Conservation (phyloP, 2,329 filamentous ascomycete genomes). For the Hymenotorrendiella dingleyae region DNA sequence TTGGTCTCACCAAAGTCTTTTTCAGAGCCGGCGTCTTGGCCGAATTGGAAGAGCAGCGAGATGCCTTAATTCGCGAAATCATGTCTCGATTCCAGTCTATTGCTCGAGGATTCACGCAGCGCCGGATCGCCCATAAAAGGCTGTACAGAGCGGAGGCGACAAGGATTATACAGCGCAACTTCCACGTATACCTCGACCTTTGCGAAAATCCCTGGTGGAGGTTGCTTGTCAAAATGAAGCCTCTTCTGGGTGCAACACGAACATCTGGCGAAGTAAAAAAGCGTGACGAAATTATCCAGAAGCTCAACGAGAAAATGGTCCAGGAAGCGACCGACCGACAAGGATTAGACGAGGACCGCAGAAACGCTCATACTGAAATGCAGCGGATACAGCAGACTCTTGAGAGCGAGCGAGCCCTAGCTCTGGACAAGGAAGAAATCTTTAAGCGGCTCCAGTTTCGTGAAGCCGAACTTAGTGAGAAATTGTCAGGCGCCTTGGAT, state of each 20-base stretch:
- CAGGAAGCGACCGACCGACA: conserved; percentile 69
- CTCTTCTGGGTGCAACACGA: conserved; percentile 83
- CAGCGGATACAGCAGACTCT: conserved; percentile 87
- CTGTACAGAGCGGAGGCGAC: conserved; percentile 93
- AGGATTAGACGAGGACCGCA: conserved; percentile 82
- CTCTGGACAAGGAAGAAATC: conserved; percentile 97
- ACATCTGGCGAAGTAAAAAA: conserved; percentile 93
- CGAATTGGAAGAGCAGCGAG: conserved; percentile 92
- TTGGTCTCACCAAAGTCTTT: conserved; percentile 95
- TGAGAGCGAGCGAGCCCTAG: conserved; percentile 91
- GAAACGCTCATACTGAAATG: conserved; percentile 81
- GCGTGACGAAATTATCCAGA: conserved; percentile 85
- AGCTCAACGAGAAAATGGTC: conserved; percentile 78
- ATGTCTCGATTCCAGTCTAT: conserved; percentile 90
- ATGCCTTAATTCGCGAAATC: conserved; percentile 87
- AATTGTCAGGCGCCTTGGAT: conserved; percentile 83
- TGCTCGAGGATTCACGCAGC: conserved; percentile 82
- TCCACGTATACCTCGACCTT: conserved; percentile 84
- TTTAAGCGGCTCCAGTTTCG: conserved; percentile 91
- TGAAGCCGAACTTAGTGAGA: conserved; percentile 89
- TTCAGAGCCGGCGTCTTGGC: conserved; percentile 94
- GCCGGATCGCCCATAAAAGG: conserved; percentile 84
- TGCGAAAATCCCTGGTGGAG: conserved; percentile 97
- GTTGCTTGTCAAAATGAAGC: conserved; percentile 90
- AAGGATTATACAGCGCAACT: conserved; percentile 89